A percentile compares a stretch with the other conserved stretches of the same genome.
Conservation (phyloP, 257 asterid species). For the Prunella vulgaris region DNA sequence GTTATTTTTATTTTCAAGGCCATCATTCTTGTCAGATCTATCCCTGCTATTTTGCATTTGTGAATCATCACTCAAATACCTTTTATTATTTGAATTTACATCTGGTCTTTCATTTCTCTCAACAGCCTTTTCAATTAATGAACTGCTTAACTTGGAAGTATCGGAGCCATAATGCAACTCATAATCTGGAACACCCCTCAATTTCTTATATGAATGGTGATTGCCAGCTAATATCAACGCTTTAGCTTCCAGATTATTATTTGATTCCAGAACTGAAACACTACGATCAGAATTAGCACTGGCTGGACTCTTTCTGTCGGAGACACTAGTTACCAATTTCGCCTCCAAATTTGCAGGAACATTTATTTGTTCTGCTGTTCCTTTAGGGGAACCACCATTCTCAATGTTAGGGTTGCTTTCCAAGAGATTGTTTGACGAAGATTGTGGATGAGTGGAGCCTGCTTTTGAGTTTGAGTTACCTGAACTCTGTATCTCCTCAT, state of each 20-base stretch:
- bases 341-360: slow-evolving; percentile 24
- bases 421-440: slow-evolving; percentile 30
- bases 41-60: slow-evolving; percentile 25
- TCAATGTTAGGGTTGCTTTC: slow-evolving; percentile 31
- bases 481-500: slow-evolving; percentile 53
- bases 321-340: slow-evolving; percentile 28
- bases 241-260: slow-evolving; percentile 28
- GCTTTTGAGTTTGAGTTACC: slow-evolving; percentile 35
- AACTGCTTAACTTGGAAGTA: slow-evolving; percentile 26
- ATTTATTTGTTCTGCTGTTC: slow-evolving; percentile 27
- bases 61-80: slow-evolving; percentile 31
- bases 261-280: slow-evolving; percentile 26
- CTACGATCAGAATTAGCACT: slow-evolving; percentile 13
- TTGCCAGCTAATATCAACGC: slow-evolving; percentile 24
- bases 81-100: slow-evolving; percentile 32
- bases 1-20: slow-evolving; percentile 39
- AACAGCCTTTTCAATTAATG: slow-evolving; percentile 27
- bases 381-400: slow-evolving; percentile 41
- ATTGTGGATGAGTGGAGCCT: slow-evolving; percentile 24
- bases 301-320: slow-evolving; percentile 28
- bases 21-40: slow-evolving; percentile 46
- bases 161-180: slow-evolving; percentile 27
- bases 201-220: slow-evolving; percentile 32
- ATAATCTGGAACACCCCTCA: slow-evolving; percentile 30
- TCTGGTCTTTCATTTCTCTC: slow-evolving; percentile 42